Conservation (phyloP, 148 eudicot species). For the Pouteria glomerata region DNA sequence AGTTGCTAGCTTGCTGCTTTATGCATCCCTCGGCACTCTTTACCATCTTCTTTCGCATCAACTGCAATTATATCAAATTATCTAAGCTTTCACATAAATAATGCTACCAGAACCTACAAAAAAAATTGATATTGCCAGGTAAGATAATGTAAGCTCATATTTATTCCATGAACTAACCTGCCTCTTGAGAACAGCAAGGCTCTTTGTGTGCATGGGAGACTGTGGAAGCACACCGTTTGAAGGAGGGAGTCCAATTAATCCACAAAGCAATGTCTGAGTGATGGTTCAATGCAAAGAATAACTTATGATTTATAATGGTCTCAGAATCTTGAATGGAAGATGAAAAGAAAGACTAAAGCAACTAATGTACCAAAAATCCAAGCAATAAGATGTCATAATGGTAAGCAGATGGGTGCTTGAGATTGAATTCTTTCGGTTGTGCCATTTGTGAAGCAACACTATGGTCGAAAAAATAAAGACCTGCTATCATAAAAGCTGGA, state of each 20-base stretch:
- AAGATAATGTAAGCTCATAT: too few species aligned
- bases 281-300: background rate
- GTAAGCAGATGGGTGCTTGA: conserved; percentile 67
- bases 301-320: background rate
- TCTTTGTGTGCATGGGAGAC: conserved; percentile 85
- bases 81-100: background rate
- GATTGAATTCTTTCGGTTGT: conserved; percentile 75
- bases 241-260: conserved; percentile 78
- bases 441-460: conserved; percentile 85
- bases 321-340: background rate
- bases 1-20: conserved; percentile 29
- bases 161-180: conserved; percentile 41
- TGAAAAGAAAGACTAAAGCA: background rate
- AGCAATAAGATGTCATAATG: conserved; percentile 72
- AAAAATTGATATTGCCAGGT: background rate
- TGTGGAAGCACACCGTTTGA: conserved; percentile 85
- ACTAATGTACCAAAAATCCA: conserved; percentile 50
- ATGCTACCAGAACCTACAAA: background rate
- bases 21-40: conserved; percentile 47
- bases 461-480: conserved; percentile 77
- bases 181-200: conserved; percentile 64
- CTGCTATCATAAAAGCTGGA: conserved; percentile 74
- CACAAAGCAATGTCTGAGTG: conserved; percentile 62
- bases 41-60: conserved; percentile 57
- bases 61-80: conserved; percentile 23